phyloP scores from a whole-genome alignment of 352 stramenopile genomes.

The Pythium volutum region DNA sequence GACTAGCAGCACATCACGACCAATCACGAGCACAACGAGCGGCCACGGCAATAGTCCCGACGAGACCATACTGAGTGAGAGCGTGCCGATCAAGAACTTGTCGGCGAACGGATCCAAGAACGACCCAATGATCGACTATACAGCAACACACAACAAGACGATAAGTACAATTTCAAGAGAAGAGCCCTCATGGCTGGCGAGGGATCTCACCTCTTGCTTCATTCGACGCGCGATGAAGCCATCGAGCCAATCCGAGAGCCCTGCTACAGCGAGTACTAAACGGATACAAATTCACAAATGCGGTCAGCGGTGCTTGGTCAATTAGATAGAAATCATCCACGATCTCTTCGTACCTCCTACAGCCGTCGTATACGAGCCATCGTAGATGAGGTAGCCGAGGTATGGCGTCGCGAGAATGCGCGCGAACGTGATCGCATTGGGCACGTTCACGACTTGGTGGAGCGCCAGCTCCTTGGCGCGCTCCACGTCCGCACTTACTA shows the following conservation, averaged over 20 bases:
- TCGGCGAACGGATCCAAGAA: conserved; percentile 83
- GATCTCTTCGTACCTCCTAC: conserved; percentile 47
- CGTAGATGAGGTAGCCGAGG: conserved; percentile 66
- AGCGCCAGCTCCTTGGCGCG: conserved; percentile 32
- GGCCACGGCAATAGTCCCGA: conserved; percentile 60
- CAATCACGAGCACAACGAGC: conserved; percentile 66
- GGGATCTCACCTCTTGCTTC: conserved; percentile 57
- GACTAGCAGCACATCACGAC: conserved; percentile 68
- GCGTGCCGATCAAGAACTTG: conserved; percentile 73
- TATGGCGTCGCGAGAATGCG: conserved; percentile 77
- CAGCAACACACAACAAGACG: background rate
- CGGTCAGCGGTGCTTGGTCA: background rate
- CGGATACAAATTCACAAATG: background rate
- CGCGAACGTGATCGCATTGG: conserved; percentile 78
- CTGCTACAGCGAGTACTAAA: conserved; percentile 66
- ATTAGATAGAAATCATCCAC: background rate
- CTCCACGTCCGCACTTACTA: conserved; percentile 51
- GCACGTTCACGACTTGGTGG: conserved; percentile 73
- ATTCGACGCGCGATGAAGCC: conserved; percentile 74
- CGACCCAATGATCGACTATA: conserved; percentile 70
- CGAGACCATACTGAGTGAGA: conserved; percentile 76
- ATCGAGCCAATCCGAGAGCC: conserved; percentile 79
- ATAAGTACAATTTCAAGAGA: background rate
- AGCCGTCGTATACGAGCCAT: conserved; percentile 60
- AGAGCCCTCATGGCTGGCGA: background rate